Percentiles rank a stretch among this genome's conserved stretches.
Evolutionary conservation across 2,329 filamentous ascomycete genomes (phyloP).

Genomic region (Colletotrichum liriopes): DNA sequence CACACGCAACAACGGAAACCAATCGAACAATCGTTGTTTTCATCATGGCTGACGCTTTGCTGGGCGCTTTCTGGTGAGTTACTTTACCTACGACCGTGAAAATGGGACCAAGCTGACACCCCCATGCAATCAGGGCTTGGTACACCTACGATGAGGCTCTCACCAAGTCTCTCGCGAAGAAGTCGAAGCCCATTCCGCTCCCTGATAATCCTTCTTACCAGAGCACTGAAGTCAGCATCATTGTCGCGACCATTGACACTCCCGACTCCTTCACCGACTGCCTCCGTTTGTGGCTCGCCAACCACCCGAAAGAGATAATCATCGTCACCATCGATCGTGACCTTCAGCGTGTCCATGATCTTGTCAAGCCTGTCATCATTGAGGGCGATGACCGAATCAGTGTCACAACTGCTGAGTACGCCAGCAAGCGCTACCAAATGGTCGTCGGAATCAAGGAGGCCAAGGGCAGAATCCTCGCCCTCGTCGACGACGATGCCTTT

Average conservation of each 20-base stretch:
- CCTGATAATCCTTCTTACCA: slow-evolving; percentile 19
- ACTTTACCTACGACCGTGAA: no score
- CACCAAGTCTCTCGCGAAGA: background rate
- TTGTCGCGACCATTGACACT: slow-evolving; percentile 49
- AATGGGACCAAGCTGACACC: background rate
- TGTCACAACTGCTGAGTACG: slow-evolving; percentile 38
- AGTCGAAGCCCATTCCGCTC: slow-evolving; percentile 22
- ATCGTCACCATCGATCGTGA: slow-evolving; percentile 46
- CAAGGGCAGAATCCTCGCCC: slow-evolving; percentile 45
- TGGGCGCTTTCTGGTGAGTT: slow-evolving; percentile 27
- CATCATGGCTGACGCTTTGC: slow-evolving; percentile 10
- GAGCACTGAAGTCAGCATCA: slow-evolving; percentile 46
- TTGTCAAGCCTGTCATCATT: slow-evolving; percentile 16
- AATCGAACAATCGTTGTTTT: background rate
- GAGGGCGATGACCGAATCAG: slow-evolving; percentile 35
- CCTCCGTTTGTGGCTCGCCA: slow-evolving; percentile 46
- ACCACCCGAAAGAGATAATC: slow-evolving; percentile 48
- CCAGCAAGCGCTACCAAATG: slow-evolving; percentile 50
- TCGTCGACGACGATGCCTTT: slow-evolving; percentile 51
- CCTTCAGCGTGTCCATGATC: slow-evolving; percentile 25
- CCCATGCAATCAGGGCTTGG: slow-evolving; percentile 7
- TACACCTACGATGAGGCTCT: slow-evolving; percentile 29
- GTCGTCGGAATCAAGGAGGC: slow-evolving; percentile 44
- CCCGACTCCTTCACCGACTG: slow-evolving; percentile 43
- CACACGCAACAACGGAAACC: background rate